phyloP scores from a whole-genome alignment of 2,329 filamentous ascomycete genomes.

The Calonectria henricotiae region DNA sequence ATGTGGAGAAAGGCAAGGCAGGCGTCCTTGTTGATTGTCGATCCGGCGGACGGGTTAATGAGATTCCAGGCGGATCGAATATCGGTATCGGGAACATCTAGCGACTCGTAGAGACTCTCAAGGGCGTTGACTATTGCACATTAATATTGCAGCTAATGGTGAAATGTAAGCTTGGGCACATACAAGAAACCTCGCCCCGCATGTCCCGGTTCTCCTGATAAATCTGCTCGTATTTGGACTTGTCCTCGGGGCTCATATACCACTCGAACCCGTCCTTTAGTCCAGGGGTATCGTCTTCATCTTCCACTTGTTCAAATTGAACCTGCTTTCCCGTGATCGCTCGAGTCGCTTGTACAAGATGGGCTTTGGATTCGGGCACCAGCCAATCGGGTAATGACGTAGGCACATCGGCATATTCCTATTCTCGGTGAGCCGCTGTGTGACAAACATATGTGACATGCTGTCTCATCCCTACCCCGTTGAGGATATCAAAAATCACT shows the following conservation, averaged over 20 bases:
- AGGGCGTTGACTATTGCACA: slow-evolving; percentile 79
- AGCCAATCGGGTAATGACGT: slow-evolving; percentile 92
- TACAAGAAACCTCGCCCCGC: slow-evolving; percentile 87
- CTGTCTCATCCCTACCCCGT: slow-evolving; percentile 76
- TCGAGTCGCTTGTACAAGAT: slow-evolving; percentile 87
- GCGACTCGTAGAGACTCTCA: slow-evolving; percentile 86
- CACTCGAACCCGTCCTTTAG: slow-evolving; percentile 98
- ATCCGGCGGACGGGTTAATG: slow-evolving; percentile 89
- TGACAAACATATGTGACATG: slow-evolving; percentile 17
- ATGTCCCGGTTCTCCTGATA: slow-evolving; percentile 93
- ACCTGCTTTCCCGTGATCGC: slow-evolving; percentile 86
- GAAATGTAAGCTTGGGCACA: slow-evolving; percentile 55
- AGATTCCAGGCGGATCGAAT: slow-evolving; percentile 96
- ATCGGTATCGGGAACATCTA: slow-evolving; percentile 83
- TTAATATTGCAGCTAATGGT: slow-evolving; percentile 38
- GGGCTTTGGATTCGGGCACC: slow-evolving; percentile 93
- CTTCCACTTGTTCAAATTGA: slow-evolving; percentile 88
- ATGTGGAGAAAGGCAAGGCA: slow-evolving; percentile 96
- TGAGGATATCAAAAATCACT: slow-evolving; percentile 96
- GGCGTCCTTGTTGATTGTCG: slow-evolving; percentile 94
- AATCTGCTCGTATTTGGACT: slow-evolving; percentile 96
- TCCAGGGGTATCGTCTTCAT: slow-evolving; percentile 85
- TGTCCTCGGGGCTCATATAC: slow-evolving; percentile 97
- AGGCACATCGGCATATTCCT: slow-evolving; percentile 95
- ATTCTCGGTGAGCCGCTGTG: slow-evolving; percentile 41